Evolutionary conservation across 163 green algal species (phyloP), one percentile per base, ranked within the genome.

Genomic region (Chlamydomonas reinhardtii): DNA sequence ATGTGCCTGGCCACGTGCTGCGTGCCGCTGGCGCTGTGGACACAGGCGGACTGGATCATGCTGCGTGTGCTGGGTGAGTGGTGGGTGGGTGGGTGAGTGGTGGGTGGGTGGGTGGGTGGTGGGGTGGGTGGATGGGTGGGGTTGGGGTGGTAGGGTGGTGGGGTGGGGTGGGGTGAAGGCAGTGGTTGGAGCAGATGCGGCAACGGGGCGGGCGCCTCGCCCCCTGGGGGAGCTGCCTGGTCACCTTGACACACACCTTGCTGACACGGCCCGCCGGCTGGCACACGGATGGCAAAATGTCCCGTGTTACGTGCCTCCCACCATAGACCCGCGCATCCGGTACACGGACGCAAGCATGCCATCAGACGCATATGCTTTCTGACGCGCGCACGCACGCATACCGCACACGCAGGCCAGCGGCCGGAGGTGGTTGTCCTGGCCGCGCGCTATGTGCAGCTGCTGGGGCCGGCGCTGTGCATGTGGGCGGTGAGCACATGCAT

Each of bases 21-120:
- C 31, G 43, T 85, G 32, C 80, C 91, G 34, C 48, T 80, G 69
- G 68, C 70, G 31, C 61, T 92, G 68, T 93, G 85, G 81, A n/a
- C 31, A 66, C 39, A 79, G 19, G 83, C 73, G 61, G 87, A 88
- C 22, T 39, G 31, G 25, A 14, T 91, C 54, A 79, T 92, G 74
- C n/a, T 48, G 64, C 17, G 71, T 4, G 56, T 56, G 48, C 48
- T 92, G 24, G 68, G 89, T 82, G 70, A 65, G 65, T 37, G 73
- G 65, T 37, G 59, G 9, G 17, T 29, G 59, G 4, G 59, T 1
- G 19, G 20, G 17, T 6, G 59, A 29, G n/a, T n/a, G 62, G 29
- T 70, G 25, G 62, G 27, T 4, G 12, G 27, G 25, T 0, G 6
- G 4, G 62, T 32, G 62, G 62, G 25, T 5, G 4, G 27, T 2